Evolutionary conservation across 805 yeast genomes (phyloP), one percentile per base, ranked within the genome.

Genomic region (Sugiyamaella qingdaonensis): DNA sequence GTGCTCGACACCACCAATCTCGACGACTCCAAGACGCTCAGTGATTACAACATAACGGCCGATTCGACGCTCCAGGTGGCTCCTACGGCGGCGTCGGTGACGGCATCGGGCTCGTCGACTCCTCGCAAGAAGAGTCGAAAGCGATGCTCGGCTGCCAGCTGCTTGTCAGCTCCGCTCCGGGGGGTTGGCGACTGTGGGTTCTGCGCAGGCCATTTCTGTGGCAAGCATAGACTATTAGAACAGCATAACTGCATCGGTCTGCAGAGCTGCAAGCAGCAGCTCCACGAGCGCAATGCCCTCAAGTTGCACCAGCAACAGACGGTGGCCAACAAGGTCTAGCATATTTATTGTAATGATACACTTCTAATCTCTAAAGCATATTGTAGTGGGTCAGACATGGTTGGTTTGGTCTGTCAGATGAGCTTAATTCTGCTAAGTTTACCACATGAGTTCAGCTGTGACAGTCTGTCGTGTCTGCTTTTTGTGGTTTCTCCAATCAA

Each of bases 271-370:
- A 88, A 88, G 74, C 91, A 88, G 62, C 81, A 78, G 62, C 82
- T 88, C 60, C 95, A 88, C 63, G 91, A 86, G 64, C 77, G 88
- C 59, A 89, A 89, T 66, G 96, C 96, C 42, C 77, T 84, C 64
- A 87, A 86, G 71, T 77, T 89, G 54, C 88, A 84, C 60, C 81
- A 80, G 64, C 96, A 89, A 69, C 91, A 88, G 72, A 89, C 96
- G n/a, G 80, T 85, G 49, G 77, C 85, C 48, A 77, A 80, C 60
- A 83, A 84, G 73, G 88, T 86, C 47, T 84, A 72, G 54, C 16
- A 27, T 19, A 36, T 52, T 49, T 32, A 43, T 33, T 39, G 36
- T 51, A 41, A 41, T 48, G 33, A 34, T 14, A 35, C 24, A 21
- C 16, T 72, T 45, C 14, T 45, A 45, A 13, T 18, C 11, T 58